These are phyloP conservation scores for Carex arenaria DNA, from an alignment of 202 grass and related monocot species.

Conservation along the genomic window DNA sequence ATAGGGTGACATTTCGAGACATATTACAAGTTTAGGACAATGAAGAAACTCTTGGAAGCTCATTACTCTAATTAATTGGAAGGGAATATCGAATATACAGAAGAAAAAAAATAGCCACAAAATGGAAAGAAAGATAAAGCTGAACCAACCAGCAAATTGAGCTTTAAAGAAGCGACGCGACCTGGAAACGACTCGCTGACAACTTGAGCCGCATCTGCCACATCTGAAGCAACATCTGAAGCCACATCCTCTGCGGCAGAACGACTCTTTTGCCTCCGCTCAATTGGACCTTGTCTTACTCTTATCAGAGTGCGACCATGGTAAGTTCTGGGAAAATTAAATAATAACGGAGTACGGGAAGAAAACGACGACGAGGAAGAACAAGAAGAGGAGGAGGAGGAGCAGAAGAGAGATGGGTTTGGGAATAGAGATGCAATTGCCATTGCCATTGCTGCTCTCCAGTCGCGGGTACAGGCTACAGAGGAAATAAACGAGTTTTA, in stretches of 20 bases:
- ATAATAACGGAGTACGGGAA: not conserved
- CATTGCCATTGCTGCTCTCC: not conserved
- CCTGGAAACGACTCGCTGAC: not conserved
- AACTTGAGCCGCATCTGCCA: constrained; percentile 15
- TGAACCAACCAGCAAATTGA: constrained; percentile 35
- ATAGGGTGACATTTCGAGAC: not conserved
- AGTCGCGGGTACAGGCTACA: too few species aligned
- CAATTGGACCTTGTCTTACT: not conserved
- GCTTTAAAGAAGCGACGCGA: constrained; percentile 33
- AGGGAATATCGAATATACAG: not conserved
- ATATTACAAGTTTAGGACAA: not conserved
- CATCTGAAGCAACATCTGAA: constrained; percentile 7
- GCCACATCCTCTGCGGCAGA: constrained; percentile 21
- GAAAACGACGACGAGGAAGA: not conserved
- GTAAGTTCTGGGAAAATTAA: not conserved
- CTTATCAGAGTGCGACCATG: not conserved
- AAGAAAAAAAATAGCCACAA: not conserved
- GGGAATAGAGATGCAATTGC: constrained; percentile 20
- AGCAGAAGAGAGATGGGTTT: constrained; percentile 3
- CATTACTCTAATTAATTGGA: not conserved
- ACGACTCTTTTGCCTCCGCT: constrained; percentile 1
- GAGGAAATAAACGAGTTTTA: not conserved
- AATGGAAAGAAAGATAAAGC: not conserved
- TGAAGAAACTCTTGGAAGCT: not conserved
- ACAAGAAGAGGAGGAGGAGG: not conserved